These are phyloP conservation scores for Citrus unshiu DNA, from an alignment of 345 rosid genomes.

Conservation along the genomic window DNA sequence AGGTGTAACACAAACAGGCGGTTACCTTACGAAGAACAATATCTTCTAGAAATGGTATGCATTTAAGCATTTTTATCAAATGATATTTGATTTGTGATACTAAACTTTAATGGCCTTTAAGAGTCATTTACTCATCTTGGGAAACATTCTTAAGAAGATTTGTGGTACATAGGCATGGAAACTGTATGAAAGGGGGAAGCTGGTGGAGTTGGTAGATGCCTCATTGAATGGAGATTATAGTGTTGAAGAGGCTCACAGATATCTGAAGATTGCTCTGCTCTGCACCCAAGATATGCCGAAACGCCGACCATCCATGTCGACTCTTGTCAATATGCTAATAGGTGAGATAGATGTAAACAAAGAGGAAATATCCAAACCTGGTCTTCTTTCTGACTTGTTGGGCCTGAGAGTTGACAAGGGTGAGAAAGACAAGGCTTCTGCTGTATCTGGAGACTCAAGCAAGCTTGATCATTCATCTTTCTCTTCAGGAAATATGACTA, in stretches of 20 bases:
- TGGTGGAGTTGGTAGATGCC: constrained; percentile 31
- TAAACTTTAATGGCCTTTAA: neutral
- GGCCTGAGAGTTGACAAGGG: constrained; percentile 19
- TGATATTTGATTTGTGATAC: neutral
- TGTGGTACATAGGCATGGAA: constrained; percentile 46
- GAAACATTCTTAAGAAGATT: neutral
- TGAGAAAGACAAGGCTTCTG: constrained; percentile 6
- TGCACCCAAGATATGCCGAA: constrained; percentile 64
- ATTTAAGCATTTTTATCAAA: neutral
- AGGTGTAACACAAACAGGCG: constrained; percentile 49
- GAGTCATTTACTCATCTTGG: neutral
- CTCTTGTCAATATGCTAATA: constrained; percentile 41
- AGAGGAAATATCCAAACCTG: constrained; percentile 43
- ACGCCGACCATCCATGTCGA: constrained; percentile 54
- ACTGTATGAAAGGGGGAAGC: constrained; percentile 30
- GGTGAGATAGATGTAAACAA: constrained; percentile 34
- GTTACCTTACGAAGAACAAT: constrained; percentile 40
- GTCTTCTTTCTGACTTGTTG: constrained; percentile 39
- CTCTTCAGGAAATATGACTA: constrained; percentile 23
- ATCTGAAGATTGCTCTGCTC: constrained; percentile 53
- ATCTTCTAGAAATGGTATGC: constrained; percentile 67
- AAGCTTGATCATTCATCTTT: constrained; percentile 22
- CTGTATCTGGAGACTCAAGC: constrained; percentile 13
- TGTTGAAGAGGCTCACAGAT: constrained; percentile 40
- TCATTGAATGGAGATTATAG: constrained; percentile 31